Percentiles rank a stretch among this genome's conserved stretches.
These are phyloP conservation scores for Pyrus bretschneideri DNA, from an alignment of 306 rosid genomes.

Conservation along the genomic window DNA sequence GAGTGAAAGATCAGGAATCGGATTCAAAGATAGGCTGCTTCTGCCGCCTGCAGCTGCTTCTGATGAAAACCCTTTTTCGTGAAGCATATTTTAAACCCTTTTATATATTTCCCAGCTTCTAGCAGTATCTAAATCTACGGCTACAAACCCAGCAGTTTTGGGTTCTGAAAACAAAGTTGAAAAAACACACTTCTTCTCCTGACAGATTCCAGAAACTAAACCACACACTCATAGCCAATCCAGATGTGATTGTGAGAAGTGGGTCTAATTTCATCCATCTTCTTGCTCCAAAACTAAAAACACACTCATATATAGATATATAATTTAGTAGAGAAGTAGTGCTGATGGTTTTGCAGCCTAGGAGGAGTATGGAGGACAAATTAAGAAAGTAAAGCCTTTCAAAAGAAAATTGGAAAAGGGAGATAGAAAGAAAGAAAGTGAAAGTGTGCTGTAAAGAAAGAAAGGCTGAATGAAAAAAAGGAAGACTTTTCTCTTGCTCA, in stretches of 20 bases:
- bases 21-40: conserved; percentile 23
- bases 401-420: neutral
- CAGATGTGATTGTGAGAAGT: conserved; percentile 1
- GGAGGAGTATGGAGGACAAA: neutral
- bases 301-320: neutral
- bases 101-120: neutral
- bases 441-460: conserved; percentile 13
- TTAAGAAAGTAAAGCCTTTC: neutral
- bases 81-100: conserved; percentile 26
- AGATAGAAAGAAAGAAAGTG: conserved; percentile 1
- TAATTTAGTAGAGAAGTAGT: neutral
- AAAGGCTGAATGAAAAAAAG: conserved; percentile 21
- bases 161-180: conserved; percentile 1
- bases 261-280: neutral
- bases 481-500: conserved; percentile 39
- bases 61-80: conserved; percentile 16
- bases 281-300: neutral
- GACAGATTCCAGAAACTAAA: conserved; percentile 9
- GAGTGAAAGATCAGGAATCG: conserved; percentile 82
- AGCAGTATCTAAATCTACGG: neutral
- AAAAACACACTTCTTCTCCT: neutral
- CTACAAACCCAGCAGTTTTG: conserved; percentile 1
- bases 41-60: neutral
- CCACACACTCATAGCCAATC: conserved; percentile 1
- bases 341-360: neutral